These are phyloP conservation scores for Aegilops bicornis DNA, from an alignment of 176 grass and related monocot genomes.

Conservation along the genomic window DNA sequence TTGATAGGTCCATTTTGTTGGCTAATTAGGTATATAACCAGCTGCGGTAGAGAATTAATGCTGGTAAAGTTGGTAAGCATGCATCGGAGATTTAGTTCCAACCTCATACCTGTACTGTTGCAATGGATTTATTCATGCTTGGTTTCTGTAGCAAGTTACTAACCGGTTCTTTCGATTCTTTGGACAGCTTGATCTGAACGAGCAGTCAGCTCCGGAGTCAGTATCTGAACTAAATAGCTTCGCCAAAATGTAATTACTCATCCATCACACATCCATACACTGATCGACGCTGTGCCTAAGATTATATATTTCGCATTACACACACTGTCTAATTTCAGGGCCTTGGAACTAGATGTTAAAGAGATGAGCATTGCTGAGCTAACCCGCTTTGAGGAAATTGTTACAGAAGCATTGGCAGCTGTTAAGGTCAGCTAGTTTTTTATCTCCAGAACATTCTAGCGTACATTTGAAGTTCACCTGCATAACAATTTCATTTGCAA, in stretches of 20 bases:
- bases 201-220: background rate
- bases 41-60: background rate
- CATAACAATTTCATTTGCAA: background rate
- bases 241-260: slow-evolving; percentile 27
- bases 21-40: background rate
- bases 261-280: background rate
- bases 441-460: background rate
- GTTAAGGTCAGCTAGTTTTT: slow-evolving; percentile 26
- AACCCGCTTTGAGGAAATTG: slow-evolving; percentile 26
- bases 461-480: background rate
- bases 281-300: background rate
- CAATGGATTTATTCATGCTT: background rate
- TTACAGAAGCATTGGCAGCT: slow-evolving; percentile 18
- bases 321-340: slow-evolving; percentile 28
- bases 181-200: slow-evolving; percentile 26
- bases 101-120: background rate
- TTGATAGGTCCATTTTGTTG: background rate
- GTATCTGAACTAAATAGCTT: slow-evolving; percentile 23
- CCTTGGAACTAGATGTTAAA: slow-evolving; percentile 21
- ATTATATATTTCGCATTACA: background rate
- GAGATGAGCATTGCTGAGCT: slow-evolving; percentile 12
- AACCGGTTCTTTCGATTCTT: background rate
- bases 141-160: background rate
- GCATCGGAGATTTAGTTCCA: background rate
- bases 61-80: background rate